Base-by-base conservation (phyloP, 2,329 filamentous ascomycete species). In the Dactylellina leptospora region DNA sequence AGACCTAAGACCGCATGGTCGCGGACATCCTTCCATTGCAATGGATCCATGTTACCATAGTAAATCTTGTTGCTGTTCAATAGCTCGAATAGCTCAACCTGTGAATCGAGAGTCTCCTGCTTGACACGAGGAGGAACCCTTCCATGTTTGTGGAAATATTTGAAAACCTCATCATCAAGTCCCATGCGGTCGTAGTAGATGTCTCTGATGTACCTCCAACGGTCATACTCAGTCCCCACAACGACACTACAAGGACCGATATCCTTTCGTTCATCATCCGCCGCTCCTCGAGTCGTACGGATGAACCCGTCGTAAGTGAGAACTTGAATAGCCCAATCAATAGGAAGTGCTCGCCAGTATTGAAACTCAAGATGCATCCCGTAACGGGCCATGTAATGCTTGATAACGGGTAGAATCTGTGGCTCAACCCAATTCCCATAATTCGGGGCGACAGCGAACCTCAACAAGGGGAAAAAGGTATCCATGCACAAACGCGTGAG, bases 131-230 rank as follows among this genome's bases (percentile, higher is more conserved):
- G 18, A 10, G 68, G 68, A n/a, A 72, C 45, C 2, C 25, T 30
- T 20, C 59, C 23, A 8, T 64, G 42, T 23, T 42, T n/a, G 4
- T 48, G 38, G 4, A 63, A 22, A 2, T 47, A 42, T 3, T 30
- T 25, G 3, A 64, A 28, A 3, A 22, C 44, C 6, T 59, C 53
- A 9, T 40, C 27, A 10, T 54, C 30, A 2, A 64, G 44, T 9
- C 59, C 59, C 2, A 72, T 10, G n/a, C 59, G 68, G 23, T 64
- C 54, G 45, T 59, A 64, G 25, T 72, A 72, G n/a, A 72, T 30
- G 30, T 55, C 55, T 50, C 54, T 50, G 4, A 51, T 25, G 22
- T 64, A 64, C 8, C 23, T 9, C 68, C 68, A 72, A 4, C 68
- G 59, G 9, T 72, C 59, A 18, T 59, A 72, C n/a, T 72, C 68